Conservation (phyloP, 2,329 filamentous ascomycete species). For the Harringtonia lauricola region DNA sequence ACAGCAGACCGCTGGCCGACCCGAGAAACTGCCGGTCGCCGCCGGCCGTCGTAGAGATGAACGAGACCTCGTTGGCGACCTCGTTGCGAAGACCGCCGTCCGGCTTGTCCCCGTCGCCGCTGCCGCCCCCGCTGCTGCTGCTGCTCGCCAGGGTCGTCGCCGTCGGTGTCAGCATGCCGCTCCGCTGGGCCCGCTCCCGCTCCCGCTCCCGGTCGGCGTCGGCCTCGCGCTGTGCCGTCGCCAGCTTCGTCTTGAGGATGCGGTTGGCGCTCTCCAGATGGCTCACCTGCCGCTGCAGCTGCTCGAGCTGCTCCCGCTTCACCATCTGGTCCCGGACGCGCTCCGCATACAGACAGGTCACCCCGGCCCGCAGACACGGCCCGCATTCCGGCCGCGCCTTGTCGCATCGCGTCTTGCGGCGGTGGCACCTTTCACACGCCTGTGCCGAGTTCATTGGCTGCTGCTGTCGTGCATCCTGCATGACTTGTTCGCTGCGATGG, state of each 20-base stretch:
- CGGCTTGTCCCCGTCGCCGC: not conserved
- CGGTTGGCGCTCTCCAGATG: slow-evolving; percentile 21
- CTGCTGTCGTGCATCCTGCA: not conserved
- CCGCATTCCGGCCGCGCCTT: slow-evolving; percentile 24
- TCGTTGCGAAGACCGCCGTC: slow-evolving; percentile 15
- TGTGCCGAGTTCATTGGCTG: not conserved
- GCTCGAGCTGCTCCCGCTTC: slow-evolving; percentile 21
- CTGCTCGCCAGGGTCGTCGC: too few species aligned
- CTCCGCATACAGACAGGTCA: slow-evolving; percentile 23
- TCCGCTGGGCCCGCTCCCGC: too few species aligned
- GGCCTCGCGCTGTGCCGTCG: not conserved
- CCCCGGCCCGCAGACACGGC: slow-evolving; percentile 22
- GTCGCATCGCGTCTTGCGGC: slow-evolving; percentile 28
- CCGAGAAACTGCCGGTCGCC: slow-evolving; percentile 31
- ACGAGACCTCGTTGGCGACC: slow-evolving; percentile 28
- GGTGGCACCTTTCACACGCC: slow-evolving; percentile 29
- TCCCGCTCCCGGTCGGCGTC: not conserved
- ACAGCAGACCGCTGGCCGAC: slow-evolving; percentile 26
- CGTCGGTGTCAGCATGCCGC: too few species aligned
- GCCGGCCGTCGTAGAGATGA: slow-evolving; percentile 28
- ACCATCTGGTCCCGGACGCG: slow-evolving; percentile 17
- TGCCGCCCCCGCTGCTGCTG: too few species aligned
- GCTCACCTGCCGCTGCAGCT: slow-evolving; percentile 21
- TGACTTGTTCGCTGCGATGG: too few species aligned
- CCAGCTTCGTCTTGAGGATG: slow-evolving; percentile 10